phyloP scores from a whole-genome alignment of 2,329 filamentous ascomycete species.

The Sarocladium kiliense region DNA sequence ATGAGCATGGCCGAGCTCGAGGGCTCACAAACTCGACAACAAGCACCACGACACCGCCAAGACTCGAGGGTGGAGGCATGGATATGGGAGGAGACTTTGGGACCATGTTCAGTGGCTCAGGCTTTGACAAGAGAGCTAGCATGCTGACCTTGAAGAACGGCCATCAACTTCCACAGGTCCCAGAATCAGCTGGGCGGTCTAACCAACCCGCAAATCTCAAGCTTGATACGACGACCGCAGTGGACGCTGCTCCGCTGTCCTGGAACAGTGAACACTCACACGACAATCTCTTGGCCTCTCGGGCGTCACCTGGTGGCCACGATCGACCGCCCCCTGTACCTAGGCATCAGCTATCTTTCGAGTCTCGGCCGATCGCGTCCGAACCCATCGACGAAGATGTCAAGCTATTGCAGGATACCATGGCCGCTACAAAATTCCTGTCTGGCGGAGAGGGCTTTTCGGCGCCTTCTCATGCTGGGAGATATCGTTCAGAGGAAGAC shows the following conservation, averaged over 20 bases:
- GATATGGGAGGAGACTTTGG: conserved; percentile 55
- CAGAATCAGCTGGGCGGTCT: conserved; percentile 40
- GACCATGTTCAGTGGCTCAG: conserved; percentile 43
- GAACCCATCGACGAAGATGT: conserved; percentile 36
- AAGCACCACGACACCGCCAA: conserved; percentile 47
- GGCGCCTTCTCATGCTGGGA: not conserved
- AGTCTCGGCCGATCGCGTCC: conserved; percentile 13
- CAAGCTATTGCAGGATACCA: conserved; percentile 46
- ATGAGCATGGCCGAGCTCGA: conserved; percentile 33
- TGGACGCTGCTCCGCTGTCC: conserved; percentile 42
- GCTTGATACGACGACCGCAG: conserved; percentile 37
- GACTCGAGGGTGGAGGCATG: conserved; percentile 37
- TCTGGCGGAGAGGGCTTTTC: conserved; percentile 17
- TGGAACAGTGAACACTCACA: conserved; percentile 44
- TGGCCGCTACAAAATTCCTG: conserved; percentile 44
- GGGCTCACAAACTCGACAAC: conserved; percentile 50
- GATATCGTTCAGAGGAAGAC: conserved; percentile 2
- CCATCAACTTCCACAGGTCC: conserved; percentile 20
- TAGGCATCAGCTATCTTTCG: conserved; percentile 28
- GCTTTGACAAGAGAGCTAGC: conserved; percentile 49
- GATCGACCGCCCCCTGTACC: conserved; percentile 35
- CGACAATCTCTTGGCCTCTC: conserved; percentile 40
- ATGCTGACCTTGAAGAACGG: conserved; percentile 41
- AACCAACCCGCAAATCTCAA: conserved; percentile 40
- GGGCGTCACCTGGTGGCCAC: conserved; percentile 28